Evolutionary conservation across 1,139 yeast genomes (phyloP).

Genomic region (Torulaspora globosa): DNA sequence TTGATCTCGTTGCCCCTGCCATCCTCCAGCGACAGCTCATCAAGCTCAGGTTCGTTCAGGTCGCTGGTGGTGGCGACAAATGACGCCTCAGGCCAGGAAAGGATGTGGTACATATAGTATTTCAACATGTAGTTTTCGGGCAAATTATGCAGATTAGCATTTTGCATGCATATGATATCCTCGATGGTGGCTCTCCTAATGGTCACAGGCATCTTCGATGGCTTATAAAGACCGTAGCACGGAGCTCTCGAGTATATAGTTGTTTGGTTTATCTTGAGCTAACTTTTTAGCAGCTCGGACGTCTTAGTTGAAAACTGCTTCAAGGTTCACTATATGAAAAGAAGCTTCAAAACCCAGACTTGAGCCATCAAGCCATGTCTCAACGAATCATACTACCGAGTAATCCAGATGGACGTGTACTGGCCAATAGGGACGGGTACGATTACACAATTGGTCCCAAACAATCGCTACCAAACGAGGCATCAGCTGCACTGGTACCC

Average conservation of each 20-base stretch:
- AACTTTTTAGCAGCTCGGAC: background rate
- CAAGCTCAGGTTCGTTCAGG: constrained; percentile 39
- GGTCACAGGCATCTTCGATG: constrained; percentile 66
- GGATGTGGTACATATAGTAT: constrained; percentile 86
- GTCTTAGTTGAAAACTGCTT: background rate
- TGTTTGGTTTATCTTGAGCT: background rate
- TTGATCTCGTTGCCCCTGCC: constrained; percentile 29
- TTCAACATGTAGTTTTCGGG: constrained; percentile 94
- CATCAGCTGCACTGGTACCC: constrained; percentile 15
- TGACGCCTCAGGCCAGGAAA: constrained; percentile 97
- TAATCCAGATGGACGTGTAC: constrained; percentile 13
- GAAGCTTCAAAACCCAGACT: background rate
- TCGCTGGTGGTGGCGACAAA: constrained; percentile 85
- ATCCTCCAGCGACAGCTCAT: constrained; percentile 28
- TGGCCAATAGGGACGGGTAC: constrained; percentile 19
- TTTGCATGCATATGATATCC: constrained; percentile 93
- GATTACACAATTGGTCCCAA: constrained; percentile 29
- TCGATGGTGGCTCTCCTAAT: constrained; percentile 83
- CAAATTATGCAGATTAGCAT: constrained; percentile 84
- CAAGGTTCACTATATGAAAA: background rate
- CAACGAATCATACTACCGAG: constrained; percentile 17
- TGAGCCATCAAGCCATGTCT: constrained; percentile 10
- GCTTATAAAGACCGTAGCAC: background rate
- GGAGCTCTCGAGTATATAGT: background rate
- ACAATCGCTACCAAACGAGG: constrained; percentile 25